These are phyloP conservation scores for Suillus bovinus DNA, from an alignment of 768 basidiomycete species.

Conservation along the genomic window DNA sequence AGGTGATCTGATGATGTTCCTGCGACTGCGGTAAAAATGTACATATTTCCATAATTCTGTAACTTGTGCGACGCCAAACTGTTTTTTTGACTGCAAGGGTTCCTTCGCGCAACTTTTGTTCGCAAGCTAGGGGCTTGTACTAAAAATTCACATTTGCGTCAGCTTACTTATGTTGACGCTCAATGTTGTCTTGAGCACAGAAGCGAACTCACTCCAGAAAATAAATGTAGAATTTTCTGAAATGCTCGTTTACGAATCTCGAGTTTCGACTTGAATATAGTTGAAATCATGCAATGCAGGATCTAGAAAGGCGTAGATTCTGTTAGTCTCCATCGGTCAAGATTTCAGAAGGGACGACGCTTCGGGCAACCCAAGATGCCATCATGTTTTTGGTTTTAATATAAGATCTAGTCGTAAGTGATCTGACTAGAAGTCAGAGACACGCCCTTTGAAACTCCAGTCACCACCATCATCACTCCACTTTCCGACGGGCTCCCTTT, in stretches of 20 bases:
- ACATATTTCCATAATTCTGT: conserved; percentile 15
- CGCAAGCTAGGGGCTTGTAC: background rate
- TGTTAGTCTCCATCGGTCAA: background rate
- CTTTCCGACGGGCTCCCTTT: conserved; percentile 73
- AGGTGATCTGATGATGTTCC: conserved; percentile 45
- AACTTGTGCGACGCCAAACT: background rate
- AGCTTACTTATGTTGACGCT: background rate
- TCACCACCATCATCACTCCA: conserved; percentile 66
- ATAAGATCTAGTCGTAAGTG: background rate
- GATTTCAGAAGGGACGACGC: background rate
- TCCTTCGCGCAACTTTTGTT: background rate
- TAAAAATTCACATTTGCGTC: background rate
- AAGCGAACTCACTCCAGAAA: background rate
- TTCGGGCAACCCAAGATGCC: background rate
- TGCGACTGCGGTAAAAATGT: conserved; percentile 10
- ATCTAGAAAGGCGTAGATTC: background rate
- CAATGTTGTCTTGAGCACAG: background rate
- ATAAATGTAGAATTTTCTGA: background rate
- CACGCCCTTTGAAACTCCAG: conserved; percentile 90
- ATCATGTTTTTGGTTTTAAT: background rate
- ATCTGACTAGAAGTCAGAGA: conserved; percentile 70
- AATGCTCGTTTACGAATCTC: background rate
- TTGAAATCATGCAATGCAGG: background rate
- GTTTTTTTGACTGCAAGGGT: background rate
- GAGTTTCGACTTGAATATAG: background rate